Evolutionary conservation across 2,329 filamentous ascomycete genomes (phyloP), one percentile per base, ranked within the genome.

Genomic region (Diaporthe aspalathi): DNA sequence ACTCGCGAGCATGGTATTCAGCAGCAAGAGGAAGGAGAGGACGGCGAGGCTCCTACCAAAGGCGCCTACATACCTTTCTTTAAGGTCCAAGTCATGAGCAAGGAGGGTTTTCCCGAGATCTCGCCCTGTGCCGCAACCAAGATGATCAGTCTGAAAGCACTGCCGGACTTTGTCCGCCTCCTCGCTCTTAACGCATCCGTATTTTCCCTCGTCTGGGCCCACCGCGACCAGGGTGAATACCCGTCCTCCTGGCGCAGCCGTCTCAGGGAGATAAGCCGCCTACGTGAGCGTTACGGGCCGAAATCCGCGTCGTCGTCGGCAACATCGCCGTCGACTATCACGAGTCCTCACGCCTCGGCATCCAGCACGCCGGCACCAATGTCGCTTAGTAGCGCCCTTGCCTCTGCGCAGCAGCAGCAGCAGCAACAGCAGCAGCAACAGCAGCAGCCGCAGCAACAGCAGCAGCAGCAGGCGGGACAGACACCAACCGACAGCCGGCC

Each of bases 131-230:
- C 94, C 0, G 93, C 95, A 74, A 92, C 93, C 11, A 98, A 98
- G 80, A 92, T 98, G 76, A 89, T 99, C 71, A 95, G 92, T 20
- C 88, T 95, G 40, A 91, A 90, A 75, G 94, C 94, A 16, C 86
- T 99, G 11, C 93, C 95, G 0, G 88, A 91, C 12, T 97, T 98
- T 78, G 93, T 98, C 67, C 91, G 96, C 47, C 90, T 97, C 57
- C 85, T 98, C 22, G 94, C 95, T 0, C 88, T 99, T 73, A 98
- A 98, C 78, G 95, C 96, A 0, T 97, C 94, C 17, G 94, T 98
- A 11, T 98, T 98, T 80, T 94, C 93, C 2, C 88, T 92, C 54
- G 95, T 98, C n/a, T 98, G 95, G 94, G 89, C 90, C 57, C 91
- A 90, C 77, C 88, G 91, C 57, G 89, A 92, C 74, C 92, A 91